These are phyloP conservation scores for Paraurostyla sp. DNA, from an alignment of 73 alveolate species.

Conservation along the genomic window DNA sequence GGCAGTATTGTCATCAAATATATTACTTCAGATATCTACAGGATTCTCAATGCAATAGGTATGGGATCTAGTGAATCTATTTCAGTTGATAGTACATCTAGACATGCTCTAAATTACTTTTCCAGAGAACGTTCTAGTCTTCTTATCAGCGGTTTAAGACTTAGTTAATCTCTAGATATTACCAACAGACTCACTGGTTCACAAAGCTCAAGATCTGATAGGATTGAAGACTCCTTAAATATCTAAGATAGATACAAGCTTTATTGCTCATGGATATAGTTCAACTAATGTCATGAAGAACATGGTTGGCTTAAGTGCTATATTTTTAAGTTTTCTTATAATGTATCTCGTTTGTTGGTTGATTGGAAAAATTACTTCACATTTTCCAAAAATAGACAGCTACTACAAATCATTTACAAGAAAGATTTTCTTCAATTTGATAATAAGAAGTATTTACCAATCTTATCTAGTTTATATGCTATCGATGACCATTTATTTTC, in stretches of 20 bases:
- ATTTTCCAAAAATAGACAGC: background rate
- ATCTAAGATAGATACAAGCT: background rate
- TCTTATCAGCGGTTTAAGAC: background rate
- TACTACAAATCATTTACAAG: background rate
- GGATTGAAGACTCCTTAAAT: background rate
- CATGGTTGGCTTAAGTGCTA: background rate
- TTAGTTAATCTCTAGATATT: background rate
- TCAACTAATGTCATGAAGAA: background rate
- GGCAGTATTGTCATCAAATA: background rate
- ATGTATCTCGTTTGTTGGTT: background rate
- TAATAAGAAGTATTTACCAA: background rate
- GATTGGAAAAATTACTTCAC: background rate
- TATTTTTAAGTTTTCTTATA: background rate
- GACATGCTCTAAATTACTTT: background rate
- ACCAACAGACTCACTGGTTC: background rate
- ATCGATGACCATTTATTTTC: background rate
- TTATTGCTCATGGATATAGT: background rate
- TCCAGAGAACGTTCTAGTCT: background rate
- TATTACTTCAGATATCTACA: background rate
- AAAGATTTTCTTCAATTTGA: background rate
- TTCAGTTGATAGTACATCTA: background rate
- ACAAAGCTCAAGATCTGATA: background rate
- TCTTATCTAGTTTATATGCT: background rate
- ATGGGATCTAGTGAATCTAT: conserved; percentile 19
- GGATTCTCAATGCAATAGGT: conserved; percentile 14